phyloP scores from a whole-genome alignment of 106 monocot genomes.

The Agapanthus africanus region DNA sequence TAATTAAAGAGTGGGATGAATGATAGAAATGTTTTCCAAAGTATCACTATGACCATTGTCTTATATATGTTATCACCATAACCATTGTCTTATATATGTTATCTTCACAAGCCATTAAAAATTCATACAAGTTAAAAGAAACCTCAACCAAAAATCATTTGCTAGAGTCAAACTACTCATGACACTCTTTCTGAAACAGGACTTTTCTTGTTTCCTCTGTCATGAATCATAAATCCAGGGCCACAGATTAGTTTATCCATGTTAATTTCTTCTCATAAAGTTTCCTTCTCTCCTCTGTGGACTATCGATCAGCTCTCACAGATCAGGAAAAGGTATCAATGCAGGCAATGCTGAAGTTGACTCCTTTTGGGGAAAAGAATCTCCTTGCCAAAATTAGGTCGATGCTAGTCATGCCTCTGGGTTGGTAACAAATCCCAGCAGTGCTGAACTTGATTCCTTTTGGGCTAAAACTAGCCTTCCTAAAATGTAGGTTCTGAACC shows the following conservation, averaged over 20 bases:
- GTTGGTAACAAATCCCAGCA: no score
- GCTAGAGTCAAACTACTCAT: neutral
- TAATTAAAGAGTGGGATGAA: no score
- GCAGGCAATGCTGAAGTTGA: neutral
- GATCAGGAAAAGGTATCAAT: neutral
- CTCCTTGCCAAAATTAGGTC: neutral
- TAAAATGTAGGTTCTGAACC: no score
- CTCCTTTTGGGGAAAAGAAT: neutral
- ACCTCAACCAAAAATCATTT: neutral
- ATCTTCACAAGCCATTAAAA: neutral
- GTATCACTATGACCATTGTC: neutral
- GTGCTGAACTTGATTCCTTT: no score
- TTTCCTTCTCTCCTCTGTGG: neutral
- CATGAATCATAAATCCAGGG: neutral
- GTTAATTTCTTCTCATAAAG: neutral
- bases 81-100: no score
- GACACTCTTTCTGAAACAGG: neutral
- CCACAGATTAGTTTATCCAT: neutral
- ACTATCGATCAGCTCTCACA: neutral
- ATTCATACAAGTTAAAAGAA: neutral
- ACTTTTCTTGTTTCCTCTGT: neutral
- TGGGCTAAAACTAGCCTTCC: no score
- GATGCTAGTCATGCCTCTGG: neutral
- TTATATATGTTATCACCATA: no score
- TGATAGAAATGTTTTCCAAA: no score